Evolutionary conservation across 129 eudicot genomes (phyloP).

Genomic region (Rutidosis leptorrhynchoides): DNA sequence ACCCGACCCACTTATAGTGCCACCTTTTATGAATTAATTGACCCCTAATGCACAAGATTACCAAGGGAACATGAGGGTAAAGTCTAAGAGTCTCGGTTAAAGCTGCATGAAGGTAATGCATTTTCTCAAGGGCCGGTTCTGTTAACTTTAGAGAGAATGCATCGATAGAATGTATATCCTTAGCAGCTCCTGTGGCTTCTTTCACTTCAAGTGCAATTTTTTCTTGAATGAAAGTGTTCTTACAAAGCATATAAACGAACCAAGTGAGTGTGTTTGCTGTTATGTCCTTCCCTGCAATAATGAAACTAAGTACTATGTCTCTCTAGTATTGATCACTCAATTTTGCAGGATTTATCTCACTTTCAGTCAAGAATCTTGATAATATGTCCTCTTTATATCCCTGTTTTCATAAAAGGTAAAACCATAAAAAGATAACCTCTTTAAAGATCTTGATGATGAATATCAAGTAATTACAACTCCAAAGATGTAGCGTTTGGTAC

Average conservation of each 20-base stretch:
- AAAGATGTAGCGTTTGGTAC: too few species aligned
- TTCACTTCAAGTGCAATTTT: conserved; percentile 44
- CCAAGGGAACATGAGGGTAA: conserved; percentile 65
- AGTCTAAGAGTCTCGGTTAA: conserved; percentile 62
- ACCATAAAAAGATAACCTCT: too few species aligned
- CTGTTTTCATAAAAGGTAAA: neutral
- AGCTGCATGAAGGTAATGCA: conserved; percentile 54
- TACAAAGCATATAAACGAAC: conserved; percentile 31
- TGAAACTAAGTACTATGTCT: conserved; percentile 56
- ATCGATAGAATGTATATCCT: neutral
- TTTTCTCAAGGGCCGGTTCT: conserved; percentile 6
- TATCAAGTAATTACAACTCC: too few species aligned
- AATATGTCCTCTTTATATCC: neutral
- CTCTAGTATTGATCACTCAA: conserved; percentile 49
- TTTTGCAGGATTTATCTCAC: neutral
- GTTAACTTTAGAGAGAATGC: conserved; percentile 4
- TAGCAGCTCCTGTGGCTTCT: conserved; percentile 21
- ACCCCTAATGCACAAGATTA: conserved; percentile 16
- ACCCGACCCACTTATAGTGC: too few species aligned
- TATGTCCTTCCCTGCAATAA: conserved; percentile 58
- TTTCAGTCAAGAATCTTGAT: conserved; percentile 4
- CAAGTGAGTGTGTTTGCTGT: conserved; percentile 46
- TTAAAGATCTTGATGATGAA: too few species aligned
- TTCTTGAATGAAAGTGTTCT: conserved; percentile 49
- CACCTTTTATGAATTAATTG: neutral